Evolutionary conservation across 1,284 basidiomycete genomes (phyloP).

Genomic region (Cryptococcus hybrid): DNA sequence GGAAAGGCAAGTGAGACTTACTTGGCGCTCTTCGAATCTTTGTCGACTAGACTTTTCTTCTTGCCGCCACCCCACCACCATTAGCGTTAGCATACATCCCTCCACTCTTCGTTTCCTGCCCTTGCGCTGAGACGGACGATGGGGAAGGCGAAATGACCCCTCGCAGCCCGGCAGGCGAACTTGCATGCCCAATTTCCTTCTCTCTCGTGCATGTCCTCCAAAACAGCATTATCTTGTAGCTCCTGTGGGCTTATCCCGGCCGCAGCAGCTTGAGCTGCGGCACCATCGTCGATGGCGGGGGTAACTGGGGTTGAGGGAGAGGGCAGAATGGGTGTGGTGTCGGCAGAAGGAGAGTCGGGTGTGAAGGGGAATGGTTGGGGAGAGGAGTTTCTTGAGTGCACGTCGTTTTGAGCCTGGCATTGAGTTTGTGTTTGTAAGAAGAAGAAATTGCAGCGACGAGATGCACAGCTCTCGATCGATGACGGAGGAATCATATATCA

Average conservation of each 20-base stretch:
- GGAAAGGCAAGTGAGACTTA: constrained; percentile 41
- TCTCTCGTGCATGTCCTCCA: constrained; percentile 29
- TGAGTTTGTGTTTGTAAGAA: constrained; percentile 1
- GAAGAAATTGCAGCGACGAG: neutral
- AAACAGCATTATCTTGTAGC: constrained; percentile 19
- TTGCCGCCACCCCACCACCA: constrained; percentile 10
- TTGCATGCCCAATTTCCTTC: constrained; percentile 18
- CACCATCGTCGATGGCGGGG: neutral
- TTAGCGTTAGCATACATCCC: neutral
- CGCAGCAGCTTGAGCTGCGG: neutral
- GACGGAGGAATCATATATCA: neutral
- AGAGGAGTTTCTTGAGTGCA: constrained; percentile 46
- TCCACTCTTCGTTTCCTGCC: constrained; percentile 14
- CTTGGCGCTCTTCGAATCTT: constrained; percentile 76
- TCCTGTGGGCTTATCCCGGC: constrained; percentile 7
- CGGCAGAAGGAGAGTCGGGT: neutral
- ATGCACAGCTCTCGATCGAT: too few relatives aligned
- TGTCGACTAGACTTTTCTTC: constrained; percentile 62
- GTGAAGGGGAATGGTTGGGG: constrained; percentile 7
- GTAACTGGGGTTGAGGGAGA: constrained; percentile 14
- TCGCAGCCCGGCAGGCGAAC: constrained; percentile 5
- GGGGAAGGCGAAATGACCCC: constrained; percentile 6
- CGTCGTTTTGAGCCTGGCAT: constrained; percentile 49
- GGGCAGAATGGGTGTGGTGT: constrained; percentile 1
- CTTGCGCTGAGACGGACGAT: constrained; percentile 7